phyloP scores from a whole-genome alignment of 2,329 filamentous ascomycete species.

The Zymoseptoria tritici region DNA sequence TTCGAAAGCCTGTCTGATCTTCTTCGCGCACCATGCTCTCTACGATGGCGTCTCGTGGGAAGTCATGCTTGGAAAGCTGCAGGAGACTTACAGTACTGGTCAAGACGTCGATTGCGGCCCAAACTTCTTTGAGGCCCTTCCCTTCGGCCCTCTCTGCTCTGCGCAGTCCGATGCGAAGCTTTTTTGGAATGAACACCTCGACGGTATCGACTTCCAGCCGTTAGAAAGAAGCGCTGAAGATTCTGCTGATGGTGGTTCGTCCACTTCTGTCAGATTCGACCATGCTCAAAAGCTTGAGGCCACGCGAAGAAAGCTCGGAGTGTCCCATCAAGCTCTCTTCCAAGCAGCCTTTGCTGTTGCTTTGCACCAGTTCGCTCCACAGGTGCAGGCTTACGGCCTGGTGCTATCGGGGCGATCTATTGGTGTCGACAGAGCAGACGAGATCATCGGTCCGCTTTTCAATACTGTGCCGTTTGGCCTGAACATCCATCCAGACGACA shows the following conservation, averaged over 20 bases:
- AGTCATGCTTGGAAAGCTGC: conserved; percentile 56
- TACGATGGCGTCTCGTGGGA: conserved; percentile 79
- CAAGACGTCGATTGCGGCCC: conserved; percentile 35
- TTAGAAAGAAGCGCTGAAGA: conserved; percentile 2
- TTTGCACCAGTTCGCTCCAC: conserved; percentile 46
- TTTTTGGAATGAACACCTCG: conserved; percentile 61
- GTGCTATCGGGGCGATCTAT: conserved; percentile 73
- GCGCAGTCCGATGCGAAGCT: conserved; percentile 39
- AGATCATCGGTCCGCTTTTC: conserved; percentile 74
- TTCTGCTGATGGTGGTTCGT: background rate
- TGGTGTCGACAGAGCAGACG: conserved; percentile 56
- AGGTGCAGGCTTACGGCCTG: conserved; percentile 57
- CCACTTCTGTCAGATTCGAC: background rate
- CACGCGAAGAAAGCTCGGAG: conserved; percentile 53
- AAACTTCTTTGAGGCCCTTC: conserved; percentile 59
- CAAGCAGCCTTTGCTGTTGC: conserved; percentile 67
- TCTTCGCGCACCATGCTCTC: conserved; percentile 76
- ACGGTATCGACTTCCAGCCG: conserved; percentile 28
- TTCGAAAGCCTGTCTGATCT: conserved; percentile 38
- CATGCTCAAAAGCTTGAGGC: conserved; percentile 19
- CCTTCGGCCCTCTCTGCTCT: conserved; percentile 58
- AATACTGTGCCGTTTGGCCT: conserved; percentile 75
- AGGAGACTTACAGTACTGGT: conserved; percentile 41
- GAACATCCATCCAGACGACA: conserved; percentile 37
- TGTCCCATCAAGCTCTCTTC: conserved; percentile 71